Evolutionary conservation across 2,329 filamentous ascomycete species (phyloP), one percentile per base, ranked within the genome.

Genomic region (Diplodia seriata): DNA sequence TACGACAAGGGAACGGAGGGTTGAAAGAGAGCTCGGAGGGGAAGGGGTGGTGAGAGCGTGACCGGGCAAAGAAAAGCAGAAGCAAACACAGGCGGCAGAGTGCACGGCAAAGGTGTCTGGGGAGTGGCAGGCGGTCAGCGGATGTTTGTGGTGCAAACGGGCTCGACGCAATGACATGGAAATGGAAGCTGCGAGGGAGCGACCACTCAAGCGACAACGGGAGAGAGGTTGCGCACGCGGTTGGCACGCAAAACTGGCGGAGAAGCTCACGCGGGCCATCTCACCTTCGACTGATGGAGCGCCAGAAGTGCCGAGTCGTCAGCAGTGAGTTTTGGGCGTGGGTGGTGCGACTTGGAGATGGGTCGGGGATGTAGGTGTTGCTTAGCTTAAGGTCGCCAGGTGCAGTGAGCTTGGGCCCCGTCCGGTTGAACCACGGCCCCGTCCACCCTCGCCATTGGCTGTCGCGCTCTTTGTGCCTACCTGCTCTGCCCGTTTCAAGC

Each of bases 341-440:
- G 14, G 14, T 36, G 26, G 59, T 26, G n/a, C 31, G 29, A 40
- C 43, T 51, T 12, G 43, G 43, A 8, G 33, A 18, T n/a, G 43
- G 43, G 43, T 47, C 43, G 43, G 43, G 43, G 43, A 47, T 47
- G 59, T 18, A 49, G 59, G 59, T 63, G 59, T 63, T 51, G 29
- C 29, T 20, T 47, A 38, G 18, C 43, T n/a, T 47, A 20, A 20
- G n/a, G 43, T 20, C 43, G 43, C 43, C 43, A 47, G 43, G 43
- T 47, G 43, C 43, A 47, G 43, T 47, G 43, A 47, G 43, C 43
- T 47, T 20, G 43, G 43, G 50, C 14, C 43, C n/a, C 2, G 23
- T 9, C 20, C 43, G 43, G 43, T 3, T n/a, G n/a, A 47, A 47
- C 43, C n/a, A 20, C 43, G 43, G 43, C 43, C 6, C 8, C 7